phyloP scores from a whole-genome alignment of 768 basidiomycete species.

The Serendipita sp. region DNA sequence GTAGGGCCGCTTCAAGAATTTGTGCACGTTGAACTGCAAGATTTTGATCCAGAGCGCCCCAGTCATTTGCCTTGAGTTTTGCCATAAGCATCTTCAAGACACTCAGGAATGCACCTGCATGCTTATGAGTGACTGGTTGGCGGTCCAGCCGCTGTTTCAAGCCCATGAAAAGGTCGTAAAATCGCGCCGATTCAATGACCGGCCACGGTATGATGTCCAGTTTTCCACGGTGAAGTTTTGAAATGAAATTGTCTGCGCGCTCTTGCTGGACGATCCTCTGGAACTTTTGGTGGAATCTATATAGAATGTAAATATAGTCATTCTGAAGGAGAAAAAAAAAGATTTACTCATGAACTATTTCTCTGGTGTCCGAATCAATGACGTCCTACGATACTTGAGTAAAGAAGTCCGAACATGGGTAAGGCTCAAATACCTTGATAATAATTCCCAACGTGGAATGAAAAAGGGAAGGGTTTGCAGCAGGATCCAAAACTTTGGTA shows the following conservation, averaged over 20 bases:
- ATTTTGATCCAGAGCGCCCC: constrained; percentile 40
- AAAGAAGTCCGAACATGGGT: background rate
- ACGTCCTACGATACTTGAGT: constrained; percentile 32
- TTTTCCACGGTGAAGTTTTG: constrained; percentile 38
- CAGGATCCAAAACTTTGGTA: constrained; percentile 35
- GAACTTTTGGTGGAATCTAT: constrained; percentile 40
- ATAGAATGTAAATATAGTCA: background rate
- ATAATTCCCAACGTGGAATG: constrained; percentile 44
- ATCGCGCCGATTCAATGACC: constrained; percentile 44
- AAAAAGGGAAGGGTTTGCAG: constrained; percentile 41
- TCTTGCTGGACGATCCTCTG: constrained; percentile 46
- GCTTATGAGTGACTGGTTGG: constrained; percentile 32
- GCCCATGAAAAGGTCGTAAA: constrained; percentile 36
- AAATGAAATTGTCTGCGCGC: constrained; percentile 46
- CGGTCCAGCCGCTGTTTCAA: constrained; percentile 33
- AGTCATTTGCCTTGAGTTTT: constrained; percentile 46
- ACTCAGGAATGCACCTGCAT: constrained; percentile 39
- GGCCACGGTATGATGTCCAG: constrained; percentile 50
- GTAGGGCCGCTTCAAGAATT: constrained; percentile 27
- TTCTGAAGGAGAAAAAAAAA: too few relatives aligned
- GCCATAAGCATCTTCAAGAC: constrained; percentile 50
- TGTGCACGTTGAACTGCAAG: constrained; percentile 21
- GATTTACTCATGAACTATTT: constrained; percentile 41
- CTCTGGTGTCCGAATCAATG: constrained; percentile 40
- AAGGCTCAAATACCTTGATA: constrained; percentile 31